These are phyloP conservation scores for Oryza glaberrima DNA, from an alignment of 176 grass and related monocot species.

Conservation along the genomic window DNA sequence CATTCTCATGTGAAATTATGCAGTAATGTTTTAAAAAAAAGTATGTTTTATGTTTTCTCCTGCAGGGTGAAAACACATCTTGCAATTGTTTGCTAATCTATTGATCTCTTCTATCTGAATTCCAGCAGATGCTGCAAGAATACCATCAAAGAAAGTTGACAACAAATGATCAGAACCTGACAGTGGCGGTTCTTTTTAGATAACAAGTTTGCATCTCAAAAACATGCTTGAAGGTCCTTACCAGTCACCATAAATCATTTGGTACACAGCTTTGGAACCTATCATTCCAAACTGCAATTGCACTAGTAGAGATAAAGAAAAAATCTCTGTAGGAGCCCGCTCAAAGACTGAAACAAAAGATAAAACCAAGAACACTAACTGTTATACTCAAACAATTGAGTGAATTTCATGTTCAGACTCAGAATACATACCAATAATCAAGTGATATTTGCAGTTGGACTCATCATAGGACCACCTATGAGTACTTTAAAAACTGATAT, in stretches of 20 bases:
- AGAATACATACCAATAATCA: conserved; percentile 4
- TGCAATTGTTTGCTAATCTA: too few species aligned
- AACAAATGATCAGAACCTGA: background rate
- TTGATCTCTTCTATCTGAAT: background rate
- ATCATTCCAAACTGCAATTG: too few species aligned
- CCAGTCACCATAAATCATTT: background rate
- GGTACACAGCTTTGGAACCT: background rate
- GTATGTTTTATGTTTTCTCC: background rate
- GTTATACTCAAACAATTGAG: conserved; percentile 18
- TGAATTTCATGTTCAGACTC: background rate
- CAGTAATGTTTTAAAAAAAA: background rate
- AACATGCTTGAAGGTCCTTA: background rate
- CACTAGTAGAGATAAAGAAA: background rate
- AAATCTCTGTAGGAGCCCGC: background rate
- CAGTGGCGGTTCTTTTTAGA: background rate
- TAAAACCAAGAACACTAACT: background rate
- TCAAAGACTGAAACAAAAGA: background rate
- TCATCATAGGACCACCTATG: conserved; percentile 5
- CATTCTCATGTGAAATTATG: background rate
- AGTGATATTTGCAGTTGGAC: conserved; percentile 8
- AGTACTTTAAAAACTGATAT: background rate
- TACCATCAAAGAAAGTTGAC: background rate
- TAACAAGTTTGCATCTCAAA: background rate
- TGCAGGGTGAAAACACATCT: background rate
- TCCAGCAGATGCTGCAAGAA: background rate